Evolutionary conservation across 1,284 basidiomycete species (phyloP).

Genomic region (Tetrapyrgos nigripes): DNA sequence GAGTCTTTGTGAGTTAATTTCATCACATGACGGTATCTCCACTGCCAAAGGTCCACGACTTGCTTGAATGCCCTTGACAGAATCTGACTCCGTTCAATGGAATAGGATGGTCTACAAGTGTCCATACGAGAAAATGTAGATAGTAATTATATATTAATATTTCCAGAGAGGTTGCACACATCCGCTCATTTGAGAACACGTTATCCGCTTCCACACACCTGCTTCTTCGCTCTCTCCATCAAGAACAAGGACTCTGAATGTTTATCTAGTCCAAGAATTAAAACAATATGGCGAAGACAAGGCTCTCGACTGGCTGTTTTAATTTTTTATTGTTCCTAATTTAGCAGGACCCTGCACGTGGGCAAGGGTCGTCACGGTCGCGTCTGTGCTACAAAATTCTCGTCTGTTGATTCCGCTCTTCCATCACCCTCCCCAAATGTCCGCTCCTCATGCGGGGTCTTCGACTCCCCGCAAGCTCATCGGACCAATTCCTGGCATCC

Average conservation of each 20-base stretch:
- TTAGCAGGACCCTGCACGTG: background rate
- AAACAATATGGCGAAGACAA: no score
- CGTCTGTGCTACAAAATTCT: background rate
- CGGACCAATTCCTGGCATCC: conserved; percentile 56
- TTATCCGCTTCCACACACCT: background rate
- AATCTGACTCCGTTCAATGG: background rate
- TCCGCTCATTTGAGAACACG: no score
- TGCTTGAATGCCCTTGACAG: no score
- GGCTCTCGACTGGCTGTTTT: background rate
- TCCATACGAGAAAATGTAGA: no score
- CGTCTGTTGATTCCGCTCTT: background rate
- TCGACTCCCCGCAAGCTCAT: conserved; percentile 25
- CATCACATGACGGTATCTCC: background rate
- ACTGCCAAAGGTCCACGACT: background rate
- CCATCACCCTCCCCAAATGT: conserved; percentile 3
- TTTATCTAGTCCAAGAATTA: background rate
- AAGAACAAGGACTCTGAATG: background rate
- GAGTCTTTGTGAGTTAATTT: background rate
- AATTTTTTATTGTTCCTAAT: background rate
- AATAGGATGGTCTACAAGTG: no score
- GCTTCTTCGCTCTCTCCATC: background rate
- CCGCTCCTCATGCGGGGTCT: conserved; percentile 11
- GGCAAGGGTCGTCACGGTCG: no score
- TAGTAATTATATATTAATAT: no score
- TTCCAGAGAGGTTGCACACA: no score